These are phyloP conservation scores for Echria macrotheca DNA, from an alignment of 495 filamentous ascomycete genomes.

Conservation along the genomic window DNA sequence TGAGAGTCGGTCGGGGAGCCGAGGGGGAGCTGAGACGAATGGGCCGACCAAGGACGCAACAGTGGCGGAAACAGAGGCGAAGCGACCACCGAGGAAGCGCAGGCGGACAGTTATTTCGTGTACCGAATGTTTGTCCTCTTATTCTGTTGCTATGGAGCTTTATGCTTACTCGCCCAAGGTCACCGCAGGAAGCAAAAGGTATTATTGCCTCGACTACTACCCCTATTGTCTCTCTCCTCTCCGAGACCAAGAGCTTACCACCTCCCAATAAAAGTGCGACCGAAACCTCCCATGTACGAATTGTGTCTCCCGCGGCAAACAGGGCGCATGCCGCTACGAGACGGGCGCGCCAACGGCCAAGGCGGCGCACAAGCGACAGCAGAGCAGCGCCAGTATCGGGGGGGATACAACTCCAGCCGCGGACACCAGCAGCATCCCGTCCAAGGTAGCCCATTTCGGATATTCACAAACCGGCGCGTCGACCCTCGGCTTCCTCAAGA, in stretches of 20 bases:
- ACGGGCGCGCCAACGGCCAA: slow-evolving; percentile 42
- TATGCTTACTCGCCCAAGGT: background rate
- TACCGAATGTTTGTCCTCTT: background rate
- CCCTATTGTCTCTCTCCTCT: background rate
- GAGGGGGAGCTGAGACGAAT: background rate
- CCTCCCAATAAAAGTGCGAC: slow-evolving; percentile 43
- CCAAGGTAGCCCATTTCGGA: slow-evolving; percentile 39
- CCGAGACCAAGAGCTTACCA: background rate
- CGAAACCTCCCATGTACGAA: slow-evolving; percentile 57
- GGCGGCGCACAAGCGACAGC: slow-evolving; percentile 18
- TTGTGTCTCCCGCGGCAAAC: slow-evolving; percentile 49
- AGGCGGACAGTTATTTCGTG: slow-evolving; percentile 5
- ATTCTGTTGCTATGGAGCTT: background rate
- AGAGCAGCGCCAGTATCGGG: slow-evolving; percentile 12
- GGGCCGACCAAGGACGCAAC: background rate
- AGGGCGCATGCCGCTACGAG: slow-evolving; percentile 46
- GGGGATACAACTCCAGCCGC: background rate
- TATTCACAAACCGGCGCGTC: slow-evolving; percentile 42
- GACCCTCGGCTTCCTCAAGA: slow-evolving; percentile 46
- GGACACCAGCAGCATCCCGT: slow-evolving; percentile 13
- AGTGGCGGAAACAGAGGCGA: background rate
- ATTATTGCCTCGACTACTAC: background rate
- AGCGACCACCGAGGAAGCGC: background rate
- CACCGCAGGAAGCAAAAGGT: slow-evolving; percentile 7
- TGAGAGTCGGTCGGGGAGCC: background rate